Evolutionary conservation across 306 rosid species (phyloP), one percentile per base, ranked within the genome.

Genomic region (apple (Malus domestica)): DNA sequence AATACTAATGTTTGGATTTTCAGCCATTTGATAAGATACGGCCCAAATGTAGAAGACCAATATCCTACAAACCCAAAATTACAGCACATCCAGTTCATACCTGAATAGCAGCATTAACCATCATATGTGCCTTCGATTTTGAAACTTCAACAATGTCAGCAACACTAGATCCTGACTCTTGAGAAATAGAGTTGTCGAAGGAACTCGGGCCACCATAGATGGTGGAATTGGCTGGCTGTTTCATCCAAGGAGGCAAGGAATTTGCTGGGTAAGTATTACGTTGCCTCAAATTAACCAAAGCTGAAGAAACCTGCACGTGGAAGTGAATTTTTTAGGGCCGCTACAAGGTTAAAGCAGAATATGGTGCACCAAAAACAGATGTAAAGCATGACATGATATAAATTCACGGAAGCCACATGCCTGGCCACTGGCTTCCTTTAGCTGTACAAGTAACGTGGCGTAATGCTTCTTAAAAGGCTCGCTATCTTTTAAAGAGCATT

Each of bases 351-450:
- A 73, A 61, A 4, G 29, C 44, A 80, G 72, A 76, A 59, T 73
- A 54, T 71, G 51, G 38, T 51, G 76, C 23, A 62, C 16, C 35
- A 23, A 67, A 75, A 59, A 10, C 64, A 76, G 49, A 76, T 19
- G 6, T n/a, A 44, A 72, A 67, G 51, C 70, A 51, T 40, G 40
- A 67, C 70, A 40, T 40, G 40, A 67, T 71, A 76, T 73, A 83
- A 32, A 87, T 79, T 74, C 76, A 88, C 10, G 92, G 97, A 93
- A 91, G 98, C 93, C 95, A 87, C 97, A 89, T 88, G 97, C 97
- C 97, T 92, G 89, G 85, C 83, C 93, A 90, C 93, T 88, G 96
- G 96, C 97, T 92, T 92, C 96, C 91, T 90, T 88, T 84, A 92
- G 96, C 96, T 88, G 92, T 90, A 92, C 88, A 84, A 90, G 97